Percentiles rank a stretch among this genome's conserved stretches.
These are phyloP conservation scores for Harringtonia lauricola DNA, from an alignment of 2,329 filamentous ascomycete species.

Conservation along the genomic window DNA sequence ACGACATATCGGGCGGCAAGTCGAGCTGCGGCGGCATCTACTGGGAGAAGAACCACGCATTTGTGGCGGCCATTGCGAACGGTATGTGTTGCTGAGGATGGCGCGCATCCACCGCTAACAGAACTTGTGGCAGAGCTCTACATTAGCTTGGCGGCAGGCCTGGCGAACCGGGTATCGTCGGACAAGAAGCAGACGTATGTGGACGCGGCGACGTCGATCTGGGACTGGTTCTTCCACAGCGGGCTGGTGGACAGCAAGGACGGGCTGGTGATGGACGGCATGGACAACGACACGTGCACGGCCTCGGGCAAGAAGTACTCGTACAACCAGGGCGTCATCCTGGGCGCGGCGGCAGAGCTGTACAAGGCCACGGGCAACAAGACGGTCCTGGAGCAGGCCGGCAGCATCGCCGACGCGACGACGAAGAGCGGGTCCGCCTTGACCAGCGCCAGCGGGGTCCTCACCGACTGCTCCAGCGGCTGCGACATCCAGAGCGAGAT, in stretches of 20 bases:
- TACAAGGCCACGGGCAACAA: conserved; percentile 30
- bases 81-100: background rate
- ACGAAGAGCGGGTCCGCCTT: conserved; percentile 17
- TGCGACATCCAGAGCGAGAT: conserved; percentile 2
- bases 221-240: conserved; percentile 39
- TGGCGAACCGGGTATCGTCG: conserved; percentile 35
- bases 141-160: conserved; percentile 37
- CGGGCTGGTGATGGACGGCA: conserved; percentile 42
- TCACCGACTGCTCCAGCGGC: conserved; percentile 1
- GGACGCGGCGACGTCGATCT: conserved; percentile 36
- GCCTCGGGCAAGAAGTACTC: conserved; percentile 23
- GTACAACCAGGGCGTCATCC: conserved; percentile 49
- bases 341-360: conserved; percentile 43
- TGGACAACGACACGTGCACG: conserved; percentile 34
- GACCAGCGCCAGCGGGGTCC: background rate
- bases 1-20: background rate
- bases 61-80: background rate
- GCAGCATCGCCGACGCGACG: conserved; percentile 30
- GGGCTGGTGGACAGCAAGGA: conserved; percentile 42
- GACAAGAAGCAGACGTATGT: conserved; percentile 26
- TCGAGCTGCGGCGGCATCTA: conserved; percentile 1
- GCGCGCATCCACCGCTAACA: no score
- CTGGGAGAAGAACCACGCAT: background rate
- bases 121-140: conserved; percentile 34
- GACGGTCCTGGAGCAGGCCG: conserved; percentile 29